These are phyloP conservation scores for Pugionium dolabratum DNA, from an alignment of 345 rosid genomes.

Conservation along the genomic window DNA sequence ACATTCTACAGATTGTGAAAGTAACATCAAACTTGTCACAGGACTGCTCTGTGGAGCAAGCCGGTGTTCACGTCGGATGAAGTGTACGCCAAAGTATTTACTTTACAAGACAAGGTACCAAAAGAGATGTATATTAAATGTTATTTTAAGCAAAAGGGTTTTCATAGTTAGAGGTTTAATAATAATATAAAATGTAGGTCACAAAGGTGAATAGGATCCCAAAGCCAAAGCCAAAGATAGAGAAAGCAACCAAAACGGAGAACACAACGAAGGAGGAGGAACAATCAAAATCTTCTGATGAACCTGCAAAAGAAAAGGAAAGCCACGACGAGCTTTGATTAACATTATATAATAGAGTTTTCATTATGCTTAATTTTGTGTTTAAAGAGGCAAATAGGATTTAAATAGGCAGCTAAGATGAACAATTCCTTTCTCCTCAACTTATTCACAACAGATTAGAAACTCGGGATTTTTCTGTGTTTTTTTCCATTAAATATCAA, in stretches of 20 bases:
- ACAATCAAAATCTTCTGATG: conserved; percentile 33
- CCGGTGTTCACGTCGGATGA: conserved; percentile 83
- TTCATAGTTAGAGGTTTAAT: not conserved
- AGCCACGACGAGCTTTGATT: conserved; percentile 67
- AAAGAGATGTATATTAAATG: not conserved
- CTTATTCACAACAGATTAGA: too few relatives aligned
- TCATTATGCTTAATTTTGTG: too few relatives aligned
- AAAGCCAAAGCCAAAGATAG: conserved; percentile 87
- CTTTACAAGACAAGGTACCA: conserved; percentile 80
- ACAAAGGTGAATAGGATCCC: conserved; percentile 66
- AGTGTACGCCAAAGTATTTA: conserved; percentile 56
- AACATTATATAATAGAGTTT: not conserved
- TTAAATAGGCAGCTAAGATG: too few relatives aligned
- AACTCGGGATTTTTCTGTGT: too few relatives aligned
- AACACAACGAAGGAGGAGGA: conserved; percentile 45
- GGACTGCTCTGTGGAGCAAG: conserved; percentile 57
- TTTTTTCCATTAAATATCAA: too few relatives aligned
- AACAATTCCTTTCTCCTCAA: too few relatives aligned
- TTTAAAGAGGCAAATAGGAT: too few relatives aligned
- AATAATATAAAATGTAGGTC: conserved; percentile 44
- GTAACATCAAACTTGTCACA: conserved; percentile 36
- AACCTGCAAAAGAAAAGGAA: conserved; percentile 39
- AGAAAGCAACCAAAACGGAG: conserved; percentile 68
- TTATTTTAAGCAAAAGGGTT: too few relatives aligned
- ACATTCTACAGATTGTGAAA: conserved; percentile 1